Evolutionary conservation across 1,284 basidiomycete species (phyloP).

Genomic region (Tilletia setariae): DNA sequence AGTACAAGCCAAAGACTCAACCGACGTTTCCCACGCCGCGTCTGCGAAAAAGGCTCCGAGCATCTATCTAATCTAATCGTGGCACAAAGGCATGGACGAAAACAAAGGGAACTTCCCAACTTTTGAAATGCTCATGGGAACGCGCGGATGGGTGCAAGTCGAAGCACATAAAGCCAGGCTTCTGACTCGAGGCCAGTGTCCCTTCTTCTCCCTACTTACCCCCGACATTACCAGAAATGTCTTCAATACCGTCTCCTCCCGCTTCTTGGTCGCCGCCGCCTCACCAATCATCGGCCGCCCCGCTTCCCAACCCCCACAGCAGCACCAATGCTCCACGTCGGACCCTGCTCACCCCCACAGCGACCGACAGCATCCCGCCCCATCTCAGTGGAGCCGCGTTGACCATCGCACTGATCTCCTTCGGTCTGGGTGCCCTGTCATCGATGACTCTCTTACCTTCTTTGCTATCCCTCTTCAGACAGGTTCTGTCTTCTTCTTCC

Average conservation of each 20-base stretch:
- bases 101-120: too few relatives aligned
- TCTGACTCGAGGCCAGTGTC: too few relatives aligned
- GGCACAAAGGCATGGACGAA: too few relatives aligned
- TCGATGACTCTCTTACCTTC: constrained; percentile 19
- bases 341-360: neutral
- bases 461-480: constrained; percentile 19
- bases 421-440: constrained; percentile 34
- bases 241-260: neutral
- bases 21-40: too few relatives aligned
- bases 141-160: too few relatives aligned
- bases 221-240: neutral
- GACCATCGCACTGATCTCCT: constrained; percentile 31
- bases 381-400: constrained; percentile 33
- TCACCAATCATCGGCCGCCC: neutral
- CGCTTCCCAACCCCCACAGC: neutral
- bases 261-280: neutral
- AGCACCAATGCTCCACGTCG: neutral
- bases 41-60: too few relatives aligned
- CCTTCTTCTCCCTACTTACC: neutral
- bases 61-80: too few relatives aligned
- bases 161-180: too few relatives aligned
- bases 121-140: too few relatives aligned
- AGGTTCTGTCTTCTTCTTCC: constrained; percentile 13
- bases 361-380: constrained; percentile 28
- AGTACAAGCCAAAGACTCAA: too few relatives aligned